Percentiles rank a stretch among this genome's conserved stretches.
Conservation (phyloP, 1,284 basidiomycete species). For the Austroboletus novae-zelandiae region DNA sequence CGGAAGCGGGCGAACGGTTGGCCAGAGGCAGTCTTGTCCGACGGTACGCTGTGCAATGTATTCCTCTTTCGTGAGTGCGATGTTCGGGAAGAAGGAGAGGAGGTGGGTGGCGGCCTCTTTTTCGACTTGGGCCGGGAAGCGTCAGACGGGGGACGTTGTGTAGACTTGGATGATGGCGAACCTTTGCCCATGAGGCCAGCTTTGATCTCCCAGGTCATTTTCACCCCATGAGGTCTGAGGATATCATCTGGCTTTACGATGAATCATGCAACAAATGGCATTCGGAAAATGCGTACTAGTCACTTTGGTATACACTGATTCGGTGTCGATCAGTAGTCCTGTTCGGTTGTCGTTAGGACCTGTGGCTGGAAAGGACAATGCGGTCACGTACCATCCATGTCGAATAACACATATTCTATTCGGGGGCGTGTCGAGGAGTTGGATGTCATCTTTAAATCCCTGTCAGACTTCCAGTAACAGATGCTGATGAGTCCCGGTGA, state of each 20-base stretch:
- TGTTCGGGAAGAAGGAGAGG: constrained; percentile 71
- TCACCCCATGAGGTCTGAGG: constrained; percentile 65
- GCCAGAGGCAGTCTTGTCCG: constrained; percentile 65
- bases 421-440: constrained; percentile 15
- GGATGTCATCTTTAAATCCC: constrained; percentile 10
- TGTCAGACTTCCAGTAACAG: no score
- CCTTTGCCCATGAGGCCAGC: constrained; percentile 82
- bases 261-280: constrained; percentile 1
- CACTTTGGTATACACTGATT: constrained; percentile 70
- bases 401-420: constrained; percentile 75
- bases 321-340: constrained; percentile 69
- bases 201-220: constrained; percentile 84
- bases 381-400: constrained; percentile 65
- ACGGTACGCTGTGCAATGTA: constrained; percentile 56
- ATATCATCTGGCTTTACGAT: constrained; percentile 47
- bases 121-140: constrained; percentile 48
- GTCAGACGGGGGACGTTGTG: background rate
- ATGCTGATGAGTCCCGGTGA: no score
- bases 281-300: constrained; percentile 53
- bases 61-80: constrained; percentile 56
- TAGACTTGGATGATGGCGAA: constrained; percentile 32
- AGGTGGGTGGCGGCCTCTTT: constrained; percentile 60
- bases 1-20: constrained; percentile 62
- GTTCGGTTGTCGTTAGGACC: constrained; percentile 1
- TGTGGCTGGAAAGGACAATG: background rate